Evolutionary conservation across 805 yeast genomes (phyloP).

Genomic region (Candida broadrunensis): DNA sequence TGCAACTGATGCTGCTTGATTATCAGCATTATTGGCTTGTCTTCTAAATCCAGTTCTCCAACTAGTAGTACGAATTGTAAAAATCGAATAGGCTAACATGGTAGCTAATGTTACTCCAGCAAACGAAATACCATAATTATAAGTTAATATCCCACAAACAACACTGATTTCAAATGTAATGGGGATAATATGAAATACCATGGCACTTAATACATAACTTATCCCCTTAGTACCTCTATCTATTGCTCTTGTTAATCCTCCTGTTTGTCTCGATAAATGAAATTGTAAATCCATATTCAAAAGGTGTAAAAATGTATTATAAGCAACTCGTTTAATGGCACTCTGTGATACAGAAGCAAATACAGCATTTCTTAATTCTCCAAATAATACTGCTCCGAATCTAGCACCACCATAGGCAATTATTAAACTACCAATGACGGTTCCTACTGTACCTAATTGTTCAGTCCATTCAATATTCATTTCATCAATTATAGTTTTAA

Average conservation of each 20-base stretch:
- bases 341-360: slow-evolving; percentile 94
- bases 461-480: slow-evolving; percentile 88
- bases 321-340: slow-evolving; percentile 88
- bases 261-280: slow-evolving; percentile 90
- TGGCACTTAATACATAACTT: slow-evolving; percentile 84
- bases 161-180: slow-evolving; percentile 87
- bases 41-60: slow-evolving; percentile 95
- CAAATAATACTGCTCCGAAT: slow-evolving; percentile 91
- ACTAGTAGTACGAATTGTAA: slow-evolving; percentile 89
- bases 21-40: slow-evolving; percentile 86
- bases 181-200: slow-evolving; percentile 97
- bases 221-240: slow-evolving; percentile 98
- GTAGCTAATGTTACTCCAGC: slow-evolving; percentile 87
- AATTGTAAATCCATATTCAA: slow-evolving; percentile 82
- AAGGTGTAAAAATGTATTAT: slow-evolving; percentile 80
- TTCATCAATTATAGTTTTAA: slow-evolving; percentile 79
- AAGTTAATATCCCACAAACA: slow-evolving; percentile 90
- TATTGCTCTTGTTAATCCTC: slow-evolving; percentile 93
- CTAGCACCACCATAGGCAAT: slow-evolving; percentile 91
- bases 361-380: slow-evolving; percentile 91
- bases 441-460: slow-evolving; percentile 57
- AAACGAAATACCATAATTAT: slow-evolving; percentile 84
- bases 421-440: slow-evolving; percentile 66
- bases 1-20: slow-evolving; percentile 92
- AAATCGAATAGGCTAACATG: slow-evolving; percentile 82